phyloP scores from a whole-genome alignment of 805 yeast species.

The Ogataea saltuana region DNA sequence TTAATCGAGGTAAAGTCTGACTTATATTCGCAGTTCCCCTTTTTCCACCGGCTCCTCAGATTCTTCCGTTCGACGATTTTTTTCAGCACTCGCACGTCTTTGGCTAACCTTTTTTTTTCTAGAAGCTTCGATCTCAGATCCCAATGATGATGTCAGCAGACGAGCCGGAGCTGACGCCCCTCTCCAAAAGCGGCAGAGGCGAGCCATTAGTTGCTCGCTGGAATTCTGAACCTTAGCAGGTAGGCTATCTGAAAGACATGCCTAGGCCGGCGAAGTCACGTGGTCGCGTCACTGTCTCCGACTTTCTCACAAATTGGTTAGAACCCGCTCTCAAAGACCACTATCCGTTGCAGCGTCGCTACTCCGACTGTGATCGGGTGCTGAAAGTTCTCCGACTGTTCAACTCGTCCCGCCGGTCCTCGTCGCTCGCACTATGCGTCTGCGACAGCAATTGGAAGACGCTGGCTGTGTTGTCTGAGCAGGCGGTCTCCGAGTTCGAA shows the following conservation, averaged over 20 bases:
- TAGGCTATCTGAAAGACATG: neutral
- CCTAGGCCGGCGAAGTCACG: neutral
- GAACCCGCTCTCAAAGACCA: conserved; percentile 1
- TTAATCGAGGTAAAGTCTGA: neutral
- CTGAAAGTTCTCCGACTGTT: conserved; percentile 18
- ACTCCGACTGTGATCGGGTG: conserved; percentile 6
- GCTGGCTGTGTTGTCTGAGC: conserved; percentile 16
- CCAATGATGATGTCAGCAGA: conserved; percentile 2
- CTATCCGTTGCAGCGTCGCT: conserved; percentile 2
- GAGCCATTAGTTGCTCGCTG: no score
- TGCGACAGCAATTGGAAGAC: conserved; percentile 24
- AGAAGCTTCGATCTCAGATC: conserved; percentile 20
- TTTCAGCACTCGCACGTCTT: conserved; percentile 9
- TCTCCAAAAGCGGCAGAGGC: no score
- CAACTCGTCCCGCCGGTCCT: conserved; percentile 3
- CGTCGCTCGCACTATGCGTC: conserved; percentile 16
- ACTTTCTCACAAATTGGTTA: conserved; percentile 3
- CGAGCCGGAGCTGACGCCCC: no score
- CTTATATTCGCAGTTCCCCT: conserved; percentile 3
- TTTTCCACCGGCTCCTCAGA: conserved; percentile 7
- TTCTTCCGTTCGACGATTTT: conserved; percentile 8
- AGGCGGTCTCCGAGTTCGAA: conserved; percentile 22
- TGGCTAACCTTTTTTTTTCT: conserved; percentile 12
- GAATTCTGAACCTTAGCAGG: no score
- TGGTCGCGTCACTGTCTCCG: conserved; percentile 1